phyloP scores from a whole-genome alignment of 2,329 filamentous ascomycete species.

The Dothideomycetes sp. region DNA sequence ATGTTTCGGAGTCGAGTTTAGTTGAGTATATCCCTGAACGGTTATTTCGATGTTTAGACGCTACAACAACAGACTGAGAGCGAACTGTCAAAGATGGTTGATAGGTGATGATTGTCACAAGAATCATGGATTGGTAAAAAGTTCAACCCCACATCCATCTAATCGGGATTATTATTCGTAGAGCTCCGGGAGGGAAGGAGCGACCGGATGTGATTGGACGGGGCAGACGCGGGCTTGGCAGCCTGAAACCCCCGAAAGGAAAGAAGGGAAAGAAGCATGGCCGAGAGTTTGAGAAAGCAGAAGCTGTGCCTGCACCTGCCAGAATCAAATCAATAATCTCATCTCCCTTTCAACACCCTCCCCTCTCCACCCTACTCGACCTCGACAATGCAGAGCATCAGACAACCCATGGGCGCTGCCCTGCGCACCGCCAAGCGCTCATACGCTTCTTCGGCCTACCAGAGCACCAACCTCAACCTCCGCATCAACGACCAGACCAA shows the following conservation, averaged over 20 bases:
- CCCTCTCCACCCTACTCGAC: constrained; percentile 5
- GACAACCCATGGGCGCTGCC: constrained; percentile 60
- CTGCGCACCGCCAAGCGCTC: constrained; percentile 59
- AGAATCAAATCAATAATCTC: constrained; percentile 3
- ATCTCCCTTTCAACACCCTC: constrained; percentile 1
- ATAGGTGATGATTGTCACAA: no score
- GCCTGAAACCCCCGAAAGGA: constrained; percentile 2
- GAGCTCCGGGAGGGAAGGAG: no score
- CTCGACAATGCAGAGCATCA: constrained; percentile 71
- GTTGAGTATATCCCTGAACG: no score
- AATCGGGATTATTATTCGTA: background rate
- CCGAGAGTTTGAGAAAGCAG: constrained; percentile 5
- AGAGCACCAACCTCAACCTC: constrained; percentile 52
- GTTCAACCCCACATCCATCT: background rate
- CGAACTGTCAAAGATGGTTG: no score
- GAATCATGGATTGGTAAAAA: background rate
- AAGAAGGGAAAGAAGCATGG: constrained; percentile 8
- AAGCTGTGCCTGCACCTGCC: constrained; percentile 8
- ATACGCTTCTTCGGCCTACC: constrained; percentile 55
- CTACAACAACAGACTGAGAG: no score
- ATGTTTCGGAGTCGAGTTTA: no score
- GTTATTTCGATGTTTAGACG: no score
- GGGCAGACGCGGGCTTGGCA: background rate
- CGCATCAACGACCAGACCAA: constrained; percentile 89
- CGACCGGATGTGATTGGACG: background rate